phyloP scores from a whole-genome alignment of 2,329 filamentous ascomycete genomes.

The Immersiporthe knoxdaviesiana region DNA sequence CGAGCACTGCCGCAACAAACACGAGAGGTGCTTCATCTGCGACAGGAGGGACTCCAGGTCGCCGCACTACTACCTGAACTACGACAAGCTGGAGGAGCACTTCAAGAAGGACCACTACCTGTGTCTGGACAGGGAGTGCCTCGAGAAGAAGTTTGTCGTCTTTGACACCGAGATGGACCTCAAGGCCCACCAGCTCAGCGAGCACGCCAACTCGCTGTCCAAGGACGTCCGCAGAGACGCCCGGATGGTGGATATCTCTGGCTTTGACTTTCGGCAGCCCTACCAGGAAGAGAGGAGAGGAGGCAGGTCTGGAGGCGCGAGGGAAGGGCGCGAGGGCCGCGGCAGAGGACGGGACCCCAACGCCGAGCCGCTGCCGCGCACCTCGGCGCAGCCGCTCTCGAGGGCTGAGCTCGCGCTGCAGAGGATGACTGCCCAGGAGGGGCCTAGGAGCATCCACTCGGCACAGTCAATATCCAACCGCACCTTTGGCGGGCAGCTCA shows the following conservation, averaged over 20 bases:
- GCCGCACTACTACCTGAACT: constrained; percentile 91
- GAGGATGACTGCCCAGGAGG: constrained; percentile 56
- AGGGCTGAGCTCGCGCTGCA: constrained; percentile 91
- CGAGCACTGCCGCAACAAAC: constrained; percentile 88
- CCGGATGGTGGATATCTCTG: constrained; percentile 81
- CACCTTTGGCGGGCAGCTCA: constrained; percentile 84
- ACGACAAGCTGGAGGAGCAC: constrained; percentile 82
- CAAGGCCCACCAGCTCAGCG: constrained; percentile 87
- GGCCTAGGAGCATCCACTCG: constrained; percentile 77
- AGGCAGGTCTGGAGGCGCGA: constrained; percentile 48
- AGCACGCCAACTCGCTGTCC: constrained; percentile 77
- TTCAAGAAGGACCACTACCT: constrained; percentile 87
- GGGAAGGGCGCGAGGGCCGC: constrained; percentile 42
- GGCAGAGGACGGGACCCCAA: constrained; percentile 84
- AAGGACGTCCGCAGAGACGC: constrained; percentile 85
- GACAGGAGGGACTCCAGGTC: constrained; percentile 71
- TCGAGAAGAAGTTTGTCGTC: constrained; percentile 97
- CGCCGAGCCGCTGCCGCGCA: constrained; percentile 74
- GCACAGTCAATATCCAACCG: constrained; percentile 79
- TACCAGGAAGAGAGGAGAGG: constrained; percentile 66
- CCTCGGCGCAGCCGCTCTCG: constrained; percentile 77
- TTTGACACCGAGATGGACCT: constrained; percentile 94
- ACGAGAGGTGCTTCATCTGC: constrained; percentile 94
- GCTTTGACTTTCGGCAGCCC: constrained; percentile 77
- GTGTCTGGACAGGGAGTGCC: constrained; percentile 81